Conservation (phyloP, 2,329 filamentous ascomycete genomes). For the Pezicula neosporulosa region DNA sequence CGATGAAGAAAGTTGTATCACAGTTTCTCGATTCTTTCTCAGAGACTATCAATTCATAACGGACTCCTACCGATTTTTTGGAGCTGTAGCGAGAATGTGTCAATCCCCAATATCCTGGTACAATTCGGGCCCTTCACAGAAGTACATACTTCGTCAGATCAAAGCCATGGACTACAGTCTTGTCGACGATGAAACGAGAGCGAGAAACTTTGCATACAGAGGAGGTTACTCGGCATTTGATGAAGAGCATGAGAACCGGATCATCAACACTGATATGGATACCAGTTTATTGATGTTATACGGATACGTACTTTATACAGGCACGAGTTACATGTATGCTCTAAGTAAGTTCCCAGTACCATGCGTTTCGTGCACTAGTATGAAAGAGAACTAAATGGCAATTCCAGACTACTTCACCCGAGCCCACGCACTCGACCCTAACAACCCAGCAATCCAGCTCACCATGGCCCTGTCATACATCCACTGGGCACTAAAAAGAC, state of each 20-base stretch:
- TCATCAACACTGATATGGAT: conserved; percentile 51
- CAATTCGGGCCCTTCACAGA: conserved; percentile 77
- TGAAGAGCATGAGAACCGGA: conserved; percentile 24
- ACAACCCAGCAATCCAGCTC: conserved; percentile 76
- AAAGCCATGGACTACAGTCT: conserved; percentile 78
- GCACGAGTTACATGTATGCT: conserved; percentile 78
- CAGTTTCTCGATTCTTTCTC: conserved; percentile 79
- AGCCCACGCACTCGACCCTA: conserved; percentile 68
- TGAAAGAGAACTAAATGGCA: background rate
- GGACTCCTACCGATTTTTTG: conserved; percentile 81
- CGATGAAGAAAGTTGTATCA: conserved; percentile 72
- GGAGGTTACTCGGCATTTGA: conserved; percentile 34
- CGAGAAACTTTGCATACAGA: conserved; percentile 38
- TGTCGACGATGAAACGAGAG: conserved; percentile 46
- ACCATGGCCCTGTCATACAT: conserved; percentile 82
- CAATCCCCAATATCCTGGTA: conserved; percentile 74
- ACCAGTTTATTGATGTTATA: conserved; percentile 83
- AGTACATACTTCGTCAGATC: conserved; percentile 88
- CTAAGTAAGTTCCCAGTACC: conserved; percentile 52
- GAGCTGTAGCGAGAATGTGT: conserved; percentile 71
- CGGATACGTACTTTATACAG: conserved; percentile 82
- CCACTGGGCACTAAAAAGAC: conserved; percentile 84
- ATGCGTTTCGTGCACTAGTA: background rate
- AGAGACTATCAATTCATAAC: conserved; percentile 75
- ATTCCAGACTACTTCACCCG: conserved; percentile 78